Evolutionary conservation across 441 rosid species (phyloP), one percentile per base, ranked within the genome.

Genomic region (Pelargonium citronellum): DNA sequence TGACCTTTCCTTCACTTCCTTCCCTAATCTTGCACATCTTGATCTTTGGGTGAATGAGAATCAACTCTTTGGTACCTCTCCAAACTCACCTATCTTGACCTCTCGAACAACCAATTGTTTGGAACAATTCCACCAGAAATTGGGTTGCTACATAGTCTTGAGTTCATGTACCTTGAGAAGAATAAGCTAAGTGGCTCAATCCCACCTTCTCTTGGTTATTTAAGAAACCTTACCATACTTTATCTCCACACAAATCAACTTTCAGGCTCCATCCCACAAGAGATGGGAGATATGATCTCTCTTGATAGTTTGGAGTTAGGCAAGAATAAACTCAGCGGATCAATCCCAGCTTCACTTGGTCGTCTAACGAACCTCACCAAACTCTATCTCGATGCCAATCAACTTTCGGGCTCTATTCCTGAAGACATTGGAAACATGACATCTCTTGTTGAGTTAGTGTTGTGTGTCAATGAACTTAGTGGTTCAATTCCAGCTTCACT

Each of bases 161-260:
- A 71, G 4, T 62, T 47, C 19, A 49, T 86, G 10, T 76, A 73
- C 30, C 60, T 87, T 24, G 15, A 17, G 0, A n/a, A 15, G 1
- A 82, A 81, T 13, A 53, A 47, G n/a, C 68, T 83, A 3, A 74
- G 39, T 24, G 86, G 87, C 43, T 66, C 81, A 0, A 78, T 86
- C 39, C 89, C 83, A 27, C 34, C 34, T 27, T 27, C 34, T 3
- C 34, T 27, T 27, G 34, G 34, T 3, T 27, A 27, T 27, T 27
- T 27, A 27, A 27, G 34, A 27, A 27, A 27, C 34, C 34, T 27
- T 0, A 0, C 34, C 34, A 27, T 27, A 27, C 34, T 27, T 27
- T 27, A 27, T 27, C 2, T 27, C 34, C 34, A 27, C 34, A 27
- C 34, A 27, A 27, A 27, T 5, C 1, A 43, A 0, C 0, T 68